Base-by-base conservation (phyloP, 495 filamentous ascomycete genomes). In the Xylaria venustula region DNA sequence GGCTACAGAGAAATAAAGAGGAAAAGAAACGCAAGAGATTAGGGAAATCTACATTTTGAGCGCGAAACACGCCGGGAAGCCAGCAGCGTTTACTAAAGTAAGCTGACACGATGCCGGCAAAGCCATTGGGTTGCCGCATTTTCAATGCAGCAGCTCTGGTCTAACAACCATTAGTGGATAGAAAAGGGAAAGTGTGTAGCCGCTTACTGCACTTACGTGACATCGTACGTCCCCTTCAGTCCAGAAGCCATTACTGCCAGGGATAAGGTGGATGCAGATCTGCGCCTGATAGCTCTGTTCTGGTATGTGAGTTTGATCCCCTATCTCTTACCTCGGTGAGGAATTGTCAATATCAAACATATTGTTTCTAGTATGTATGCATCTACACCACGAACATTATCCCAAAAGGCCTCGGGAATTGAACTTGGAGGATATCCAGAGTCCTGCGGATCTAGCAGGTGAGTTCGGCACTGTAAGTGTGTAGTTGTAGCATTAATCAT, bases 101-200 rank as follows among this genome's bases (percentile, higher is more conserved):
- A 57, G 54, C 54, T 57, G 22, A 57, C 54, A 37, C 23, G 54
- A 46, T 56, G 42, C 26, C 42, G 42, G 54, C 54, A 57, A 36
- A 19, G 40, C 22, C 15, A 34, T 55, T 36, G 41, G 40, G 23
- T n/a, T 46, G 53, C 41, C 37, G 53, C 53, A 56, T 45, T 12
- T 2, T 5, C 1, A 22, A 36, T 47, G 42, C 54, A 42, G 42
- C 54, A 57, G 28, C 41, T 46, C 42, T 44, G 14, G 37, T 40
- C 14, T 22, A 55, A 30, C 30, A 37, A 55, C 19, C 19, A 55
- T 44, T 45, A 44, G 40, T 55, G 53, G 15, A 45, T 22, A 23
- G 42, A 14, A 20, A 22, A 6, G 17, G 42, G 6, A 22, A 40
- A 40, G 37, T 12, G 37, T 41, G 51, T 54, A 55, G 53, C 53